Base-by-base conservation (phyloP, 257 asterid genomes). In the Oldenlandia corymbosa region DNA sequence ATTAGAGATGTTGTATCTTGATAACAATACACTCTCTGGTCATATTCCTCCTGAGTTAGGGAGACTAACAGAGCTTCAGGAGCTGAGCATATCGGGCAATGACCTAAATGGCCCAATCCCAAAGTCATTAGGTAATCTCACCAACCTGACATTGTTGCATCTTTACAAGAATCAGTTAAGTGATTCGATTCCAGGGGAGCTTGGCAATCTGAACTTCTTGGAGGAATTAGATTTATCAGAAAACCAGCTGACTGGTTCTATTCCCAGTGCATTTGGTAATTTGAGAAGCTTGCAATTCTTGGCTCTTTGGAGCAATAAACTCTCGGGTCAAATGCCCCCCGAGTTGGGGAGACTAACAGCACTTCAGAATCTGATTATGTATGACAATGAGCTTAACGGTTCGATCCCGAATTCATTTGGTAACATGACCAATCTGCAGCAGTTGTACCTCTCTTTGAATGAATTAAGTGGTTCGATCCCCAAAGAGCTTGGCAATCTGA, bases 401-500 rank as follows among this genome's bases (percentile, higher is more conserved):
- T 0, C 59, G 21, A 47, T 64, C 24, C 51, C 69, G 14, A 0
- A 0, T 10, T 58, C 47, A n/a, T 4, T 56, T 7, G 28, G 53
- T 3, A 58, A 45, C 8, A 5, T 7, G 10, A 16, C 34, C 24
- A 18, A 13, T 10, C 6, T 66, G 28, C 8, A 5, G 17, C 20
- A 7, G 17, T 53, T 66, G 14, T 16, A 42, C 30, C 62, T 52
- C 17, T 57, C 57, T 45, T 2, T 1, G 5, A 70, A 70, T 34
- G 24, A 52, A 51, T 55, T 72, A 6, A 30, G 53, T 1, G 72
- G 72, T n/a, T 47, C 65, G 1, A 59, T 72, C 47, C 69, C 76
- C 18, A n/a, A 12, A 16, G 77, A 66, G 32, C 42, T 72, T 12
- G 77, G 77, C 3, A 72, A 60, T 10, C 18, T 72, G 60, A 45